Conservation (phyloP, 768 basidiomycete species). For the Dentipellis sp. region DNA sequence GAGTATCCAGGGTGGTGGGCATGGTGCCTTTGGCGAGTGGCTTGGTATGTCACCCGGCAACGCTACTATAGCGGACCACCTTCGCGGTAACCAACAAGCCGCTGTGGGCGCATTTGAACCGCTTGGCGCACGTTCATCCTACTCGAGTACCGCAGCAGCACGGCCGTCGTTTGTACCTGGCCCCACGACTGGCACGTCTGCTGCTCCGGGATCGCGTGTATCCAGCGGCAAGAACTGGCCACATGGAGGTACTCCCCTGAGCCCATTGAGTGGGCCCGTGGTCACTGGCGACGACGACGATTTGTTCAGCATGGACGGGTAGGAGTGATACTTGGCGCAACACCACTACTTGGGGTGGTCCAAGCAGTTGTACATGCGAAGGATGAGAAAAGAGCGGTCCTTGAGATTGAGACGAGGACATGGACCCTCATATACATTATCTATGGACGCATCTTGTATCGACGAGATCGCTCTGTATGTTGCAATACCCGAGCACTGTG, state of each 20-base stretch:
- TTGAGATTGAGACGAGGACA: neutral
- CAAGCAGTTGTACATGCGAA: neutral
- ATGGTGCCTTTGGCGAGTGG: constrained; percentile 21
- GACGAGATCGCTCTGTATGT: no score
- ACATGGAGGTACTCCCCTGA: constrained; percentile 30
- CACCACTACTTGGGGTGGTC: neutral
- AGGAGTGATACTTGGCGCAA: neutral
- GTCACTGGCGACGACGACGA: constrained; percentile 56
- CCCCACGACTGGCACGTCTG: no score
- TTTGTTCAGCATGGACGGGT: constrained; percentile 62
- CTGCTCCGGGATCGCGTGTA: constrained; percentile 5
- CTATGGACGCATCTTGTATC: neutral
- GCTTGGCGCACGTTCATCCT: constrained; percentile 48
- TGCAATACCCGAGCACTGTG: no score
- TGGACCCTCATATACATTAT: neutral
- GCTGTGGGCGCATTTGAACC: constrained; percentile 29
- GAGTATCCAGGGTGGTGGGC: constrained; percentile 17
- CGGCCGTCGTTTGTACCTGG: neutral
- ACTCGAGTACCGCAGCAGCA: constrained; percentile 34
- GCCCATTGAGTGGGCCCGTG: constrained; percentile 55
- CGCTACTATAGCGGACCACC: constrained; percentile 16
- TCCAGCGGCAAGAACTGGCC: constrained; percentile 30
- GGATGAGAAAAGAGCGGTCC: neutral
- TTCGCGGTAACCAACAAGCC: constrained; percentile 21
- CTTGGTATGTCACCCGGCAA: constrained; percentile 20